These are phyloP conservation scores for Tothia fuscella DNA, from an alignment of 2,329 filamentous ascomycete genomes.

Conservation along the genomic window DNA sequence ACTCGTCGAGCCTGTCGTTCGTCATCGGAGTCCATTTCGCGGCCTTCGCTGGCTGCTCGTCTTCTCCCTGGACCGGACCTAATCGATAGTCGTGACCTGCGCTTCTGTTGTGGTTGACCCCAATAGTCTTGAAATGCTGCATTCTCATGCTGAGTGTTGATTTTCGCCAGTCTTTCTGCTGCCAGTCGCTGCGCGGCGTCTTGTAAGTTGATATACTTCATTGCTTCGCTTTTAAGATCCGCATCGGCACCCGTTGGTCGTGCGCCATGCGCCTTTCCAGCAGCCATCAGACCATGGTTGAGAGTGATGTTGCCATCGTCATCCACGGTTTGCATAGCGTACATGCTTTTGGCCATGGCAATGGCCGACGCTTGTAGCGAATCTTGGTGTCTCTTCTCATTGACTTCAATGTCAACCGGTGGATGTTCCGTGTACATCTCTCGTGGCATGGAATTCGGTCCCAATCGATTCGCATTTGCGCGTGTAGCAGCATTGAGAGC, in stretches of 20 bases:
- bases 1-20: constrained; percentile 60
- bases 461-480: constrained; percentile 34
- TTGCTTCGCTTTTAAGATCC: constrained; percentile 41
- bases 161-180: constrained; percentile 67
- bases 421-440: constrained; percentile 71
- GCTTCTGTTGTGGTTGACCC: constrained; percentile 43
- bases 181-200: constrained; percentile 80
- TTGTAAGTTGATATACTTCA: constrained; percentile 54
- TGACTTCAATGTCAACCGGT: constrained; percentile 56
- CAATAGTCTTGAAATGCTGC: constrained; percentile 67
- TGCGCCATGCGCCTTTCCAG: constrained; percentile 19
- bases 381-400: constrained; percentile 62
- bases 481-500: constrained; percentile 62
- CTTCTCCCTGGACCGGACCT: constrained; percentile 35
- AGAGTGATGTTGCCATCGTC: constrained; percentile 35
- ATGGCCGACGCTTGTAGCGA: constrained; percentile 70
- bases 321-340: constrained; percentile 53
- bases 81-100: constrained; percentile 38
- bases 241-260: constrained; percentile 21
- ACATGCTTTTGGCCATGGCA: constrained; percentile 85
- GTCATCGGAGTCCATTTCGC: constrained; percentile 38
- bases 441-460: constrained; percentile 43
- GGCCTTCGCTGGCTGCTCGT: constrained; percentile 53
- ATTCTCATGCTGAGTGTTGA: constrained; percentile 55
- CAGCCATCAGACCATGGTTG: constrained; percentile 22